phyloP scores from a whole-genome alignment of 768 basidiomycete genomes.

The Boletus rubropictus region DNA sequence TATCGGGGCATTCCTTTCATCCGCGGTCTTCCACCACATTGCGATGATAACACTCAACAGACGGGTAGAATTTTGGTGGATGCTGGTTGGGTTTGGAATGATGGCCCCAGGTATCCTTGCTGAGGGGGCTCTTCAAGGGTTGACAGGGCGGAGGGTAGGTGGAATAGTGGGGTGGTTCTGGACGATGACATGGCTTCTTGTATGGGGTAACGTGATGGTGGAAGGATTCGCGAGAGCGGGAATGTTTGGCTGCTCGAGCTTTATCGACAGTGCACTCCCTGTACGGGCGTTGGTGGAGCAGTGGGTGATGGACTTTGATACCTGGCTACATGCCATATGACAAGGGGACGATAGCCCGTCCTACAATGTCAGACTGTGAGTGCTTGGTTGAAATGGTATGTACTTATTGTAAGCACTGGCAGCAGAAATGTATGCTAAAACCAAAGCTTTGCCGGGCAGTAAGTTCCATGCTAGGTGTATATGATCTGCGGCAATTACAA shows the following conservation, averaged over 20 bases:
- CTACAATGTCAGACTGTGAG: no score
- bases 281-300: conserved; percentile 9
- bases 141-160: conserved; percentile 25
- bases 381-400: no score
- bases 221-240: conserved; percentile 20
- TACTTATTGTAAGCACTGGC: no score
- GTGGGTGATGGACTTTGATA: conserved; percentile 8
- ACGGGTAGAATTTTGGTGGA: conserved; percentile 37
- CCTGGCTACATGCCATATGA: conserved; percentile 8
- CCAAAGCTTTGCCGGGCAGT: no score
- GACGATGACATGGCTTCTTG: conserved; percentile 28
- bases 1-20: conserved; percentile 52
- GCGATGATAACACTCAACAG: conserved; percentile 46
- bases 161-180: conserved; percentile 33
- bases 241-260: conserved; percentile 4
- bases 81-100: conserved; percentile 48
- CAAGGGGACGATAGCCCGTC: no score
- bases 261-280: conserved; percentile 6
- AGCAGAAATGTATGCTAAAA: no score
- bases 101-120: conserved; percentile 47
- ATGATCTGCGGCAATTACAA: no score
- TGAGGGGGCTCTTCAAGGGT: conserved; percentile 31
- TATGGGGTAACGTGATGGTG: conserved; percentile 20
- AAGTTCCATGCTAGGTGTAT: no score
- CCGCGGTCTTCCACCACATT: conserved; percentile 50